Evolutionary conservation across 306 rosid species (phyloP).

Genomic region (Begonia loranthoides): DNA sequence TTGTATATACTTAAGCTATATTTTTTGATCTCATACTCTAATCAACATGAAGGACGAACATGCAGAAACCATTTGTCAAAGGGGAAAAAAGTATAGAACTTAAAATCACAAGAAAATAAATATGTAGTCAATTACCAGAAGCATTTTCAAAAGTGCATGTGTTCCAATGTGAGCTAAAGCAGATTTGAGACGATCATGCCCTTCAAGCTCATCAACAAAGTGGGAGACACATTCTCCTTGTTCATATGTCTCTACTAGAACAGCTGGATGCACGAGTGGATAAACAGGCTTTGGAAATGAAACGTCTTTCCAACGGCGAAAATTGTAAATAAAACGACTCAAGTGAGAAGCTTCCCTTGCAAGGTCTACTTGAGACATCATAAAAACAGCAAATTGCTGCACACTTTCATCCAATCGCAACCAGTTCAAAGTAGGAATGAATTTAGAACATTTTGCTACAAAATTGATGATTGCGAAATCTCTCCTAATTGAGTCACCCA

Average conservation of each 20-base stretch:
- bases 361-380: slow-evolving; percentile 99
- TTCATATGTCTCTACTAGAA: slow-evolving; percentile 92
- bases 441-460: slow-evolving; percentile 56
- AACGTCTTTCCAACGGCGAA: slow-evolving; percentile 85
- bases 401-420: slow-evolving; percentile 98
- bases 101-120: neutral
- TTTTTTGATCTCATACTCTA: neutral
- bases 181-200: slow-evolving; percentile 63
- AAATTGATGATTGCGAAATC: slow-evolving; percentile 75
- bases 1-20: neutral
- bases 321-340: slow-evolving; percentile 90
- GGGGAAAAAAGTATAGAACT: no score
- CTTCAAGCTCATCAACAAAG: slow-evolving; percentile 77
- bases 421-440: slow-evolving; percentile 82
- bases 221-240: slow-evolving; percentile 84
- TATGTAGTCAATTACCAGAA: slow-evolving; percentile 49
- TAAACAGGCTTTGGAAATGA: slow-evolving; percentile 96
- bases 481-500: slow-evolving; percentile 91
- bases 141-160: slow-evolving; percentile 97
- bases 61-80: no score
- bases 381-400: slow-evolving; percentile 95
- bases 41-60: no score
- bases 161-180: slow-evolving; percentile 98
- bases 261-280: slow-evolving; percentile 97
- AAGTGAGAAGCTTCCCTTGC: slow-evolving; percentile 99